Conservation (phyloP, 2,329 filamentous ascomycete genomes). For the Colletotrichum lentis region DNA sequence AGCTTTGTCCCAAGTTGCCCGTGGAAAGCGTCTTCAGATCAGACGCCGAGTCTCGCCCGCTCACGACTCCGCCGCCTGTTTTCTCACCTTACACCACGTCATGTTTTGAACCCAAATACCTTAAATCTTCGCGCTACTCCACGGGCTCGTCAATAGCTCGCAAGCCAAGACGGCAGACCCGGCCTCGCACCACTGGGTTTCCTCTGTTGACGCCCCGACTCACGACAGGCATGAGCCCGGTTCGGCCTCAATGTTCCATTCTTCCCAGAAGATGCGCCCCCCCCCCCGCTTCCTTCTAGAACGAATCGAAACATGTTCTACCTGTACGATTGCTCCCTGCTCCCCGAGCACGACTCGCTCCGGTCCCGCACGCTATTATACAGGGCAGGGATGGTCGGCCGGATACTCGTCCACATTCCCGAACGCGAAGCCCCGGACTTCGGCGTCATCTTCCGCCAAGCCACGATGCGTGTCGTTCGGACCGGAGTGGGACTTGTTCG, state of each 20-base stretch:
- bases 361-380: background rate
- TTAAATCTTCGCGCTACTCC: conserved; percentile 3
- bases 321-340: too few species aligned
- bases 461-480: background rate
- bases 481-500: background rate
- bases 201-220: background rate
- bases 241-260: background rate
- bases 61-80: background rate
- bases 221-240: conserved; percentile 23
- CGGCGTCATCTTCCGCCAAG: conserved; percentile 7
- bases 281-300: conserved; percentile 18
- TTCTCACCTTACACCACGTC: background rate
- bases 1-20: conserved; percentile 4
- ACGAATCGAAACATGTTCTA: conserved; percentile 21
- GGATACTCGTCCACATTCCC: conserved; percentile 26
- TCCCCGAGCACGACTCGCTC: background rate
- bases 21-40: background rate
- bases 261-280: background rate
- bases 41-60: background rate
- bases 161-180: conserved; percentile 22
- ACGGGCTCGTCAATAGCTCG: conserved; percentile 4
- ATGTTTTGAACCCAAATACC: background rate
- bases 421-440: conserved; percentile 2
- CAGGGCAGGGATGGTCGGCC: conserved; percentile 18
- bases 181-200: background rate